phyloP scores from a whole-genome alignment of 495 filamentous ascomycete species.

The Hypoxylon fragiforme region DNA sequence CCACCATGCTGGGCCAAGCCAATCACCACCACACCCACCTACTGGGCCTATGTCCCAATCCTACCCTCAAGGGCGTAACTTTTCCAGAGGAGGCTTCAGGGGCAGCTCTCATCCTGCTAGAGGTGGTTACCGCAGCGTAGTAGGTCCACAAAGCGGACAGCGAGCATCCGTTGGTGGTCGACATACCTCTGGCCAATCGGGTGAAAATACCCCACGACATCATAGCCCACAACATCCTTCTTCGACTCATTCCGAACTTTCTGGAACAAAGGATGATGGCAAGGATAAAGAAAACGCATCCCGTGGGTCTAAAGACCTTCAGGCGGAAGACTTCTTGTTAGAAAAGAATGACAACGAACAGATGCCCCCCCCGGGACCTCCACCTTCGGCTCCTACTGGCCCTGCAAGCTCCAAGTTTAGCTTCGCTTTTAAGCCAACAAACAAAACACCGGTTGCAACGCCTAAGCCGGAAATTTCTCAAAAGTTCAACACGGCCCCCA shows the following conservation, averaged over 20 bases:
- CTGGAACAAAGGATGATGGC: constrained; percentile 39
- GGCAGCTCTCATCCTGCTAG: constrained; percentile 41
- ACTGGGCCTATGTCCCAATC: constrained; percentile 55
- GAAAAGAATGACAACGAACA: constrained; percentile 49
- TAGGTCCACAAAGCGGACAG: constrained; percentile 64
- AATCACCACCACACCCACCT: constrained; percentile 55
- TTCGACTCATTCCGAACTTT: constrained; percentile 33
- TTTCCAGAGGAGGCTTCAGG: constrained; percentile 51
- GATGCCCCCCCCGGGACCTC: constrained; percentile 53
- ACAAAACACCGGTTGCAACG: constrained; percentile 61
- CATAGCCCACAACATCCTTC: constrained; percentile 33
- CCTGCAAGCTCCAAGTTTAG: constrained; percentile 75
- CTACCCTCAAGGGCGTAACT: constrained; percentile 56
- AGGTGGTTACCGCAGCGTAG: constrained; percentile 45
- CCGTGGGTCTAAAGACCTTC: constrained; percentile 63
- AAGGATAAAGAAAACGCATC: constrained; percentile 59
- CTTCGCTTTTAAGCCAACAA: constrained; percentile 77
- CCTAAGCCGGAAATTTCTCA: constrained; percentile 74
- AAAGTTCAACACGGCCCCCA: constrained; percentile 64
- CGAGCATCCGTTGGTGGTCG: constrained; percentile 44
- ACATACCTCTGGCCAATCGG: constrained; percentile 42
- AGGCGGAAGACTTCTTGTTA: constrained; percentile 62
- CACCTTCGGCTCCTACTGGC: constrained; percentile 54
- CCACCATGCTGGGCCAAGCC: constrained; percentile 47
- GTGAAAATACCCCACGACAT: constrained; percentile 37